These are phyloP conservation scores for Mycena rebaudengoi DNA, from an alignment of 768 basidiomycete species.

Conservation along the genomic window DNA sequence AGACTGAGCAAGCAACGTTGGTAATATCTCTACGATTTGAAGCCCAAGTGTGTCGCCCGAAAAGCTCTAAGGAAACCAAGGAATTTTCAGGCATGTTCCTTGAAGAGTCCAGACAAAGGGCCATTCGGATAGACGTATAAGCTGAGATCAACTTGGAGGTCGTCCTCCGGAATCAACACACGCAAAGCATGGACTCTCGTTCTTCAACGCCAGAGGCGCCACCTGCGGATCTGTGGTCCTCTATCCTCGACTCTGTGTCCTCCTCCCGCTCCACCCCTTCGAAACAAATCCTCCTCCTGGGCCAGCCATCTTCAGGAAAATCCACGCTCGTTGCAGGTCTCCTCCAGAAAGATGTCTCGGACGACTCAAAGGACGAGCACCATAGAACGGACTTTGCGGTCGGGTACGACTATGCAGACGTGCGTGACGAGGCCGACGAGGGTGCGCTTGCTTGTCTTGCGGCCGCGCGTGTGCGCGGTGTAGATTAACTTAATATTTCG, in stretches of 20 bases:
- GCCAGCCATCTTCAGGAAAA: conserved; percentile 82
- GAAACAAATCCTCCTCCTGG: conserved; percentile 88
- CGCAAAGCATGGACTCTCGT: conserved; percentile 51
- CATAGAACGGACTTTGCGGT: conserved; percentile 80
- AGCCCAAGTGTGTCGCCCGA: no score
- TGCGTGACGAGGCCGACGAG: conserved; percentile 93
- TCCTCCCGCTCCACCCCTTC: conserved; percentile 82
- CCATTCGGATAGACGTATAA: no score
- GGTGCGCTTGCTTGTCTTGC: conserved; percentile 66
- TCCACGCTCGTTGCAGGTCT: conserved; percentile 76
- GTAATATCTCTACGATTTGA: no score
- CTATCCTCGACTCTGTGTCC: conserved; percentile 89
- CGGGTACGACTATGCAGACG: conserved; percentile 92
- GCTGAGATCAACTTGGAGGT: no score
- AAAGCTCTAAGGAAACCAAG: no score
- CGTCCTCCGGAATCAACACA: no score
- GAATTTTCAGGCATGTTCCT: no score
- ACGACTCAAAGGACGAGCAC: conserved; percentile 70
- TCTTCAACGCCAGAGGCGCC: conserved; percentile 77
- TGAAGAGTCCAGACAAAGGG: no score
- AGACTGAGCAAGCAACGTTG: no score
- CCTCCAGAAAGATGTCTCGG: conserved; percentile 68
- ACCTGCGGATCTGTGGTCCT: conserved; percentile 89
- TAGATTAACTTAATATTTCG: no score
- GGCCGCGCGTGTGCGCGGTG: no score